phyloP scores from a whole-genome alignment of 495 filamentous ascomycete species.

The Trypethelium eluteriae region DNA sequence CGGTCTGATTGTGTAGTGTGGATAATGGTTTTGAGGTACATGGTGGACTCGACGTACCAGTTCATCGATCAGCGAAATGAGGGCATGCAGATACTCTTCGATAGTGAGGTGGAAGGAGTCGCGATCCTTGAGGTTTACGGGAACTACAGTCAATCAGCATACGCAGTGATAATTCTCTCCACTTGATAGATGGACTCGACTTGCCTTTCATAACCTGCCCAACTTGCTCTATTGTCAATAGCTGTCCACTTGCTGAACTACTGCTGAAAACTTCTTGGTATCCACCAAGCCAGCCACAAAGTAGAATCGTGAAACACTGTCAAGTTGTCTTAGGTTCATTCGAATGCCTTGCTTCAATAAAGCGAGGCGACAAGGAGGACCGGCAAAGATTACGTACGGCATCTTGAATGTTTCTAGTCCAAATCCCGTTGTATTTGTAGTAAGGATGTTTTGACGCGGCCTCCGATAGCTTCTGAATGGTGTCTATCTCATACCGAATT shows the following conservation, averaged over 20 bases:
- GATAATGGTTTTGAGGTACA: neutral
- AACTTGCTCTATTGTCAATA: slow-evolving; percentile 82
- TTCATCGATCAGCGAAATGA: slow-evolving; percentile 83
- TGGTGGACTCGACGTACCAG: slow-evolving; percentile 45
- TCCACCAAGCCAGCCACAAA: slow-evolving; percentile 72
- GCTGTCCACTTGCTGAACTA: slow-evolving; percentile 45
- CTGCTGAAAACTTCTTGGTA: slow-evolving; percentile 39
- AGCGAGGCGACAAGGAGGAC: neutral
- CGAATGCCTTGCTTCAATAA: neutral
- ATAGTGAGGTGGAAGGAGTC: slow-evolving; percentile 93
- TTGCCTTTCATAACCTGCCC: slow-evolving; percentile 66
- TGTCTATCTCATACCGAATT: slow-evolving; percentile 50
- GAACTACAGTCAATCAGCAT: slow-evolving; percentile 50
- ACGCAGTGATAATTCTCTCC: neutral
- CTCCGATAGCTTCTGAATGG: slow-evolving; percentile 52
- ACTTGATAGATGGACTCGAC: slow-evolving; percentile 18
- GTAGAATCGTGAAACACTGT: slow-evolving; percentile 47
- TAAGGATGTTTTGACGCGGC: slow-evolving; percentile 80
- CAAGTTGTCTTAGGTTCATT: slow-evolving; percentile 11
- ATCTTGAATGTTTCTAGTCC: slow-evolving; percentile 80
- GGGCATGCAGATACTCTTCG: slow-evolving; percentile 86
- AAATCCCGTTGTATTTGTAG: slow-evolving; percentile 87
- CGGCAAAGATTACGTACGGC: slow-evolving; percentile 40
- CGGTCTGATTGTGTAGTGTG: slow-evolving; percentile 2
- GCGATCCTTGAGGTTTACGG: slow-evolving; percentile 80